phyloP scores from a whole-genome alignment of 345 rosid species.

The Gossypium sturtianum region DNA sequence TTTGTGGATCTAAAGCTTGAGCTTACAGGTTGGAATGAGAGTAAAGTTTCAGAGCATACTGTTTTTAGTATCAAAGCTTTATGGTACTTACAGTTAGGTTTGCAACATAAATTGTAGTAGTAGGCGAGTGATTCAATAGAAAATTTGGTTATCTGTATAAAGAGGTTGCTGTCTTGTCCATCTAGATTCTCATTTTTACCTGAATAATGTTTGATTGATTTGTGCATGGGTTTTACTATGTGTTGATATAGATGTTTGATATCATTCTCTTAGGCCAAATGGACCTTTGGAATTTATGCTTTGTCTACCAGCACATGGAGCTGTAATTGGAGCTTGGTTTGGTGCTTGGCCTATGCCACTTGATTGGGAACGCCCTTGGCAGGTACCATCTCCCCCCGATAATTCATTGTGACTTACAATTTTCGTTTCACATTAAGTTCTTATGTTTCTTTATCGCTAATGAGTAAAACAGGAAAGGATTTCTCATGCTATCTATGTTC shows the following conservation, averaged over 20 bases:
- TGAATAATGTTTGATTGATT: not conserved
- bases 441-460: not conserved
- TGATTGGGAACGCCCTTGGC: constrained; percentile 99
- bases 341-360: constrained; percentile 99
- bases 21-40: not conserved
- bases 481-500: not conserved
- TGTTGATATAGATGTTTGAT: constrained; percentile 14
- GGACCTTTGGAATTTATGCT: constrained; percentile 58
- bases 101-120: not conserved
- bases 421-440: not conserved
- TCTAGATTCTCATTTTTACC: not conserved
- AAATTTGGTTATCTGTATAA: not conserved
- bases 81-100: not conserved
- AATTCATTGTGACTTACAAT: not conserved
- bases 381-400: constrained; percentile 38
- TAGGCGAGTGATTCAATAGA: not conserved
- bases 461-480: not conserved
- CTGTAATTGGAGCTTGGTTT: constrained; percentile 84
- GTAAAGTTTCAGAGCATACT: not conserved
- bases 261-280: constrained; percentile 39
- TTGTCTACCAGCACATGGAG: constrained; percentile 72
- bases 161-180: not conserved
- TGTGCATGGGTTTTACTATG: not conserved
- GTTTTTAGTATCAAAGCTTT: not conserved
- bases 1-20: not conserved